A percentile compares a stretch with the other conserved stretches of the same genome.
Conservation (phyloP, 208 protist species). For the Acanthamoeba lugdunensis region DNA sequence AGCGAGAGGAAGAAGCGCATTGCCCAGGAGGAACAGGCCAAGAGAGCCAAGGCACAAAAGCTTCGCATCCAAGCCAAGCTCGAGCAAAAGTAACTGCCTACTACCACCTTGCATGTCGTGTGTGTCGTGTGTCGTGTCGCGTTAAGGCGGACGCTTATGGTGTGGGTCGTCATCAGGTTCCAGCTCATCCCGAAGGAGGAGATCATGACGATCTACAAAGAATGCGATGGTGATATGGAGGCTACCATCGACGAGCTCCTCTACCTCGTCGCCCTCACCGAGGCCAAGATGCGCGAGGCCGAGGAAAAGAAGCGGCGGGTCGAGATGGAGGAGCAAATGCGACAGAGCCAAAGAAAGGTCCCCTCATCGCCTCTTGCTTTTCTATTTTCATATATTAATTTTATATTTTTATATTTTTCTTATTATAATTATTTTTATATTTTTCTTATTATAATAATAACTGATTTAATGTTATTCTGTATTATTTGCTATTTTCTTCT, state of each 20-base stretch:
- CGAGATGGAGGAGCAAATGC: neutral
- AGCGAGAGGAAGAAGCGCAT: constrained; percentile 5
- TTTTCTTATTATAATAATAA: too few relatives aligned
- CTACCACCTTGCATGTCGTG: too few relatives aligned
- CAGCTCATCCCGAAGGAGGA: constrained; percentile 33
- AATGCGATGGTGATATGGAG: constrained; percentile 32
- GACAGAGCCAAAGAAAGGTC: neutral
- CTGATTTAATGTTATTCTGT: too few relatives aligned
- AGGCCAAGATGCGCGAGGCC: constrained; percentile 37
- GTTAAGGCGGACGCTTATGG: neutral
- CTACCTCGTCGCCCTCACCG: constrained; percentile 56
- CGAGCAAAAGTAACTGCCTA: neutral
- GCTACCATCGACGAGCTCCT: constrained; percentile 62
- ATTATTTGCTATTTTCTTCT: too few relatives aligned
- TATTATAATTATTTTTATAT: neutral
- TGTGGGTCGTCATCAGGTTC: neutral
- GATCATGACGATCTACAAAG: constrained; percentile 61
- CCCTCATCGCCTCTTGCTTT: too few relatives aligned
- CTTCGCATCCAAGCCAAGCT: constrained; percentile 20
- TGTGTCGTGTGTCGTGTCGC: neutral
- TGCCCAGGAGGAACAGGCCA: neutral
- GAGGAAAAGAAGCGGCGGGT: constrained; percentile 1
- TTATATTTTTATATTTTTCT: neutral
- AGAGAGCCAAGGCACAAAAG: neutral
- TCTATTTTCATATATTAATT: neutral